Evolutionary conservation across 306 rosid genomes (phyloP).

Genomic region (cucumber (Cucumis sativus)): DNA sequence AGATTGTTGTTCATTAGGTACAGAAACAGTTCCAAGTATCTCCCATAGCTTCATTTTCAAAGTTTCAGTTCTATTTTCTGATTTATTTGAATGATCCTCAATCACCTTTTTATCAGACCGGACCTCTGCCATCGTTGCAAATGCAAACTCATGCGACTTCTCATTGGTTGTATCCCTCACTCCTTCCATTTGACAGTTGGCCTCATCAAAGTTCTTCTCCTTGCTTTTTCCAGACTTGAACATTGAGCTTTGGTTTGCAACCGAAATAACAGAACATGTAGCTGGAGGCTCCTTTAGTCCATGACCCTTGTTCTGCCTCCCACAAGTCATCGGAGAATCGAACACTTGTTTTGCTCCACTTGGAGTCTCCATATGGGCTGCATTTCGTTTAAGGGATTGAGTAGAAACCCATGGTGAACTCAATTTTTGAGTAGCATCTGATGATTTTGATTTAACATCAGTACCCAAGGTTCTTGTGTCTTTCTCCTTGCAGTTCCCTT

Average conservation of each 20-base stretch:
- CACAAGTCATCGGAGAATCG: slow-evolving; percentile 27
- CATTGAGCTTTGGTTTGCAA: slow-evolving; percentile 25
- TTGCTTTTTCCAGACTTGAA: slow-evolving; percentile 27
- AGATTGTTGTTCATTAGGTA: slow-evolving; percentile 31
- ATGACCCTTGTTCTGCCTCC: slow-evolving; percentile 18
- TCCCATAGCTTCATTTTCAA: slow-evolving; percentile 77
- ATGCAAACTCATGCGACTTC: slow-evolving; percentile 37
- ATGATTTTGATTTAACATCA: slow-evolving; percentile 23
- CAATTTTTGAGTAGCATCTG: slow-evolving; percentile 23
- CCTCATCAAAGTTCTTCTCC: slow-evolving; percentile 29
- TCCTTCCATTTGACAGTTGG: slow-evolving; percentile 30
- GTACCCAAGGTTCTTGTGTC: slow-evolving; percentile 10
- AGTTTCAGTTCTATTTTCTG: slow-evolving; percentile 49
- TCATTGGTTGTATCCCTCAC: slow-evolving; percentile 24
- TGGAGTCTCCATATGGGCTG: slow-evolving; percentile 27
- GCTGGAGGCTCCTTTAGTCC: slow-evolving; percentile 29
- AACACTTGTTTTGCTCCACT: slow-evolving; percentile 28
- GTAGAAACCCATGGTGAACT: slow-evolving; percentile 39
- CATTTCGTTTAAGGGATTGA: slow-evolving; percentile 24
- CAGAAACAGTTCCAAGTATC: slow-evolving; percentile 57
- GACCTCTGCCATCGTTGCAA: slow-evolving; percentile 26
- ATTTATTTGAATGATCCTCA: slow-evolving; percentile 25
- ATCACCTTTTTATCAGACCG: slow-evolving; percentile 25
- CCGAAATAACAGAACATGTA: slow-evolving; percentile 21
- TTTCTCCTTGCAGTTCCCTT: slow-evolving; percentile 27